Base-by-base conservation (phyloP, 768 basidiomycete species). In the Vishniacozyma victoriae region DNA sequence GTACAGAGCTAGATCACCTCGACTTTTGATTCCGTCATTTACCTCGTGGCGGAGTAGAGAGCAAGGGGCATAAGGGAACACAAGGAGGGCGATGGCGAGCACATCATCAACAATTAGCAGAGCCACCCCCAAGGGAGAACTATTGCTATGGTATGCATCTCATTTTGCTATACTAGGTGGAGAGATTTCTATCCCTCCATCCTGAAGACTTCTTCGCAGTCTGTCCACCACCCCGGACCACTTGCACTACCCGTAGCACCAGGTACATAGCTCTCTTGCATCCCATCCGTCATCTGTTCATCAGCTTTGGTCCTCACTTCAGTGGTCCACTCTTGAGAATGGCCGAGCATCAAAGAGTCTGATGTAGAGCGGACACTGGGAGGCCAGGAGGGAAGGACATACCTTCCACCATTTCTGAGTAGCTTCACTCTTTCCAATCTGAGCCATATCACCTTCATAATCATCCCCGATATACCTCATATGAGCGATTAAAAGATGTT, bases 341-440 rank as follows among this genome's bases (percentile, higher is more conserved):
- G n/a, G n/a, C n/a, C n/a, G n/a, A n/a, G n/a, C n/a, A 33, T 33
- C 29, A 33, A 33, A n/a, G 29, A 33, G n/a, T n/a, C n/a, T n/a
- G n/a, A n/a, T n/a, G n/a, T n/a, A n/a, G n/a, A n/a, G n/a, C n/a
- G n/a, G n/a, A n/a, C n/a, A n/a, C n/a, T n/a, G n/a, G n/a, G n/a
- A n/a, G n/a, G n/a, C n/a, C n/a, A n/a, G 29, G 29, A 33, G 29
- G 11, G 42, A 24, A 9, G 22, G 18, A 60, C 62, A 63, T 41
- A 86, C 66, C 57, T 75, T 72, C 86, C 86, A 87, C 86, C 86
- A 87, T 50, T 78, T 67, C 65, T 77, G 78, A n/a, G 85, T 87
- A 62, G 82, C 80, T 14, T 78, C 75, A 62, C 85, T 83, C 15
- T 79, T 78, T 3, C 76, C 81, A 23, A 86, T 76, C 18, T 64